Evolutionary conservation across 2,329 filamentous ascomycete species (phyloP), one percentile per base, ranked within the genome.

Genomic region (Pseudogymnoascus sp.): DNA sequence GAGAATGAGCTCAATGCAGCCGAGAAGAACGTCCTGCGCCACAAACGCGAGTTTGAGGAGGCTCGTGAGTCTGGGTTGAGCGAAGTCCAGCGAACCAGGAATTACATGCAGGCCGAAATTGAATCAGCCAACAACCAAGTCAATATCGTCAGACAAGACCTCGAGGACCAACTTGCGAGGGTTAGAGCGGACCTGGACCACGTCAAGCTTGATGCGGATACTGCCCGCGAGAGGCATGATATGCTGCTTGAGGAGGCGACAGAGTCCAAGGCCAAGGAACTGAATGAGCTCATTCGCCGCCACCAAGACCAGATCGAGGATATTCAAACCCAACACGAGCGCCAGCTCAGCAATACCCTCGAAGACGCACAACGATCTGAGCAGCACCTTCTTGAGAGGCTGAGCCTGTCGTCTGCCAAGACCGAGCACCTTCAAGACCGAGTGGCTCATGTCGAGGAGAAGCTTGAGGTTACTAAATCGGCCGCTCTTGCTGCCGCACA

Each of bases 291-390:
- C 28, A 67, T 68, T 33, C 79, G 79, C 62, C 87, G 84, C 71
- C 85, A 90, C 70, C 82, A 86, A 67, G 85, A 87, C 67, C 84
- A 86, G 64, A 75, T 92, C 1, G 89, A 92, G 70, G 90, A 93
- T 68, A 77, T 93, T 44, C 85, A 89, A 67, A 83, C 86, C 64
- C 87, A 89, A 67, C 89, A 95, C 73, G 86, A 89, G 69, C 84
- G 88, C 66, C 85, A 87, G 67, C 77, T 96, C 64, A 84, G 82
- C 71, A 91, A 89, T 68, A 83, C 86, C 8, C 79, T 84, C 4
- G 92, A 97, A 71, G 92, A 97, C 75, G 89, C 88, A 64, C 86
- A 93, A 69, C 87, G 90, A 60, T 81, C 86, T 2, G 92, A 96
- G 74, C 82, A 87, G 66, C 89, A 92, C 73, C 83, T 95, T 47